These are phyloP conservation scores for Penicillium dipodomyicola DNA, from an alignment of 495 filamentous ascomycete genomes.

Conservation along the genomic window DNA sequence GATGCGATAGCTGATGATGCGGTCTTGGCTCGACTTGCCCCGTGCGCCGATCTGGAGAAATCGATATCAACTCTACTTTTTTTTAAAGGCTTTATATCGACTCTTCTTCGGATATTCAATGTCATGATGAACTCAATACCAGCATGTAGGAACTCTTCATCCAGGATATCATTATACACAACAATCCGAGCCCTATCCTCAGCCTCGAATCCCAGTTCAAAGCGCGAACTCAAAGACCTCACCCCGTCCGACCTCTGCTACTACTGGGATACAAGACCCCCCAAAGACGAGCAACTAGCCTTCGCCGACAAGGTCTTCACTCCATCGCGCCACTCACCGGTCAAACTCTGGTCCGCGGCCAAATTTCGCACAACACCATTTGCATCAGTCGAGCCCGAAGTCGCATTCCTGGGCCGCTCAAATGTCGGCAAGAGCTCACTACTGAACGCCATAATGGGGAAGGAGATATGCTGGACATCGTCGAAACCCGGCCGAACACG, in stretches of 20 bases:
- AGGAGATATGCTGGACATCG: conserved; percentile 60
- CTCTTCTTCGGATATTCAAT: neutral
- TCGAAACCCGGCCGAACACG: conserved; percentile 73
- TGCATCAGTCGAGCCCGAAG: conserved; percentile 47
- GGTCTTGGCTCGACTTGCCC: conserved; percentile 16
- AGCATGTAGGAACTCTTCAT: conserved; percentile 2
- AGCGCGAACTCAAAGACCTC: conserved; percentile 35
- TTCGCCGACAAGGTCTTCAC: conserved; percentile 63
- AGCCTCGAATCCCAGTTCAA: conserved; percentile 26
- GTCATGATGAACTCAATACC: conserved; percentile 5
- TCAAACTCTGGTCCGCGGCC: conserved; percentile 66
- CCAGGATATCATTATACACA: conserved; percentile 12
- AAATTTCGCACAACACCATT: conserved; percentile 66
- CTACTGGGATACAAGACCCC: conserved; percentile 59
- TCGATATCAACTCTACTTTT: conserved; percentile 1
- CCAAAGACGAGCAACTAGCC: conserved; percentile 52
- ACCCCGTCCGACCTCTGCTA: conserved; percentile 41
- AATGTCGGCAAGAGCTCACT: conserved; percentile 92
- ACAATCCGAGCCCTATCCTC: conserved; percentile 13
- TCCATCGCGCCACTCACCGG: conserved; percentile 49
- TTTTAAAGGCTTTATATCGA: neutral
- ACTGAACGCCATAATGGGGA: conserved; percentile 75
- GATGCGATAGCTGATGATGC: conserved; percentile 9
- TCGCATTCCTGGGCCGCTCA: conserved; percentile 77
- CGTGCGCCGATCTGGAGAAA: conserved; percentile 19